Evolutionary conservation across 257 asterid species (phyloP).

Genomic region (Nicotiana otophora): DNA sequence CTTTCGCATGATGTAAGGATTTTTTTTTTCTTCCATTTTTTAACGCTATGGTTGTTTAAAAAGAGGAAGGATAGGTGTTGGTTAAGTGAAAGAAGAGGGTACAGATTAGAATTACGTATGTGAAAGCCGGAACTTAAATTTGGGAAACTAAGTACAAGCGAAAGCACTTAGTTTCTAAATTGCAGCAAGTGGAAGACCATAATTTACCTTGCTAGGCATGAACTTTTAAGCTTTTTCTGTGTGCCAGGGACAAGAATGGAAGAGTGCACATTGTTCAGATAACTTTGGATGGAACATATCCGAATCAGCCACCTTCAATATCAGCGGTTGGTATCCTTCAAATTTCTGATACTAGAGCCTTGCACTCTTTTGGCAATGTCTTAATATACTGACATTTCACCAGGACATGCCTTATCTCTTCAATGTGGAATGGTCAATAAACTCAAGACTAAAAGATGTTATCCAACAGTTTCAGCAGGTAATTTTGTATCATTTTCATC

Average conservation of each 20-base stretch:
- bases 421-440: slow-evolving; percentile 49
- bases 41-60: neutral
- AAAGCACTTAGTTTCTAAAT: neutral
- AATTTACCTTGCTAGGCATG: neutral
- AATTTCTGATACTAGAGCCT: neutral
- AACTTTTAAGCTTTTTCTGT: slow-evolving; percentile 7
- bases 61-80: neutral
- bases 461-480: slow-evolving; percentile 64
- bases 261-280: slow-evolving; percentile 56
- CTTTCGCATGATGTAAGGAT: slow-evolving; percentile 52
- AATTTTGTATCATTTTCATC: neutral
- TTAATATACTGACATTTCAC: slow-evolving; percentile 11
- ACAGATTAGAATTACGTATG: neutral
- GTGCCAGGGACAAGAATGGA: slow-evolving; percentile 58
- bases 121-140: too few relatives aligned
- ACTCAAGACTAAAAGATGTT: slow-evolving; percentile 51
- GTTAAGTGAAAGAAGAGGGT: slow-evolving; percentile 6
- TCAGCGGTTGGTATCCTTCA: slow-evolving; percentile 46
- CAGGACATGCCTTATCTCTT: slow-evolving; percentile 64
- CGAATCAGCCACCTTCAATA: slow-evolving; percentile 55
- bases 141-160: neutral
- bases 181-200: neutral
- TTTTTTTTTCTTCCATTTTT: neutral
- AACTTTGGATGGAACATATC: slow-evolving; percentile 50
- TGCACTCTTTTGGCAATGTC: neutral